These are phyloP conservation scores for Parascedosporium putredinis DNA, from an alignment of 2,329 filamentous ascomycete species.

Conservation along the genomic window DNA sequence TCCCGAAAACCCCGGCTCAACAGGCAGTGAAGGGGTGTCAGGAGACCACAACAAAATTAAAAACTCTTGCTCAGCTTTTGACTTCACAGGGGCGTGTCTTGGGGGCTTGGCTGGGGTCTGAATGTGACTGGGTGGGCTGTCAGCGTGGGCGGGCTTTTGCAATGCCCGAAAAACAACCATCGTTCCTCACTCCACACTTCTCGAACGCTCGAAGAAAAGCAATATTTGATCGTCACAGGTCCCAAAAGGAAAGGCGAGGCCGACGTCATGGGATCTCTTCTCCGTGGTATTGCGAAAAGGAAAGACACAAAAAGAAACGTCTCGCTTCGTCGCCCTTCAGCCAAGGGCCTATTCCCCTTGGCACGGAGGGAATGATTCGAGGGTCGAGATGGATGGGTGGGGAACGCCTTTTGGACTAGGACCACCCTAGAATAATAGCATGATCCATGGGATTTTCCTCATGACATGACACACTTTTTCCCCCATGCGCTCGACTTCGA, in stretches of 20 bases:
- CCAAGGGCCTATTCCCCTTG: neutral
- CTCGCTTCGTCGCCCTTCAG: neutral
- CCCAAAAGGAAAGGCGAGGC: neutral
- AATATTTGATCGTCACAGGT: neutral
- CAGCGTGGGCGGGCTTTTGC: neutral
- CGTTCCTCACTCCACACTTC: neutral
- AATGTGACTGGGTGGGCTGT: neutral
- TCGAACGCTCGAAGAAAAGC: neutral
- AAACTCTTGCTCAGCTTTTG: neutral
- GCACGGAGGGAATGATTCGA: neutral
- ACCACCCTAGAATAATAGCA: neutral
- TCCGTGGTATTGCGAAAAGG: no score
- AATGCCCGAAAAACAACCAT: slow-evolving; percentile 1
- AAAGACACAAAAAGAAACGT: no score
- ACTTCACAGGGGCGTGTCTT: no score
- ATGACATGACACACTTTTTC: no score
- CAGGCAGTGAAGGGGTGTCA: neutral
- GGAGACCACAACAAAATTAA: slow-evolving; percentile 3
- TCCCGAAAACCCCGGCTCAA: neutral
- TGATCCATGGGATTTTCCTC: neutral
- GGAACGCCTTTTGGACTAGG: neutral
- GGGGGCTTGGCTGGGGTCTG: neutral
- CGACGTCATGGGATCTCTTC: neutral
- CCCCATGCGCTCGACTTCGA: no score
- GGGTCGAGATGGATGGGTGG: neutral